These are phyloP conservation scores for Ogataea nonfermentans DNA, from an alignment of 805 yeast genomes.

Conservation along the genomic window DNA sequence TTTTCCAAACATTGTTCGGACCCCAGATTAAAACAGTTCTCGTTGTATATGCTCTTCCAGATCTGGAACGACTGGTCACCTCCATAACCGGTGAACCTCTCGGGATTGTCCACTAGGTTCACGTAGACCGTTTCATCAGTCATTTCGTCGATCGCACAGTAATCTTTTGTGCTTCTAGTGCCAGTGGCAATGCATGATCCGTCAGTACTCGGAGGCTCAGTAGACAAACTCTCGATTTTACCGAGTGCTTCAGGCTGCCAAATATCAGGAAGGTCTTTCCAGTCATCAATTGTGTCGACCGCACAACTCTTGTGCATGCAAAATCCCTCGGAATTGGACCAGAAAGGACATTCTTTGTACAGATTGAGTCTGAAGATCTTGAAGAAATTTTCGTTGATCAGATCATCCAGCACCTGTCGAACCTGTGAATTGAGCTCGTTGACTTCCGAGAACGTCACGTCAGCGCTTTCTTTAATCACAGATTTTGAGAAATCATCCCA, in stretches of 20 bases:
- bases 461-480: conserved; percentile 30
- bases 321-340: conserved; percentile 72
- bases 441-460: conserved; percentile 43
- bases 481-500: conserved; percentile 24
- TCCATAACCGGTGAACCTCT: conserved; percentile 93
- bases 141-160: conserved; percentile 64
- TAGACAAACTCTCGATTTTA: conserved; percentile 36
- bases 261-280: conserved; percentile 65
- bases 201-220: conserved; percentile 31
- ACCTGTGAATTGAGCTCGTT: conserved; percentile 49
- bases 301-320: conserved; percentile 90
- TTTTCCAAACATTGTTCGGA: conserved; percentile 74
- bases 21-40: conserved; percentile 67
- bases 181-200: conserved; percentile 27
- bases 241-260: conserved; percentile 77
- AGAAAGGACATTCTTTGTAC: conserved; percentile 80
- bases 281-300: conserved; percentile 77
- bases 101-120: conserved; percentile 85
- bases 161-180: conserved; percentile 40
- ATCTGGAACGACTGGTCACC: conserved; percentile 90
- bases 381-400: conserved; percentile 79
- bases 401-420: conserved; percentile 53
- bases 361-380: conserved; percentile 83
- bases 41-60: conserved; percentile 90
- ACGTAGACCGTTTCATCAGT: conserved; percentile 77